Conservation (phyloP, 306 rosid species). For the Cucumis sativus region Cucumber_9930_V3 NC_026657.2:2651001-2651500, state of each 20-base stretch:
- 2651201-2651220: constrained; percentile 70
- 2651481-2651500: constrained; percentile 78
- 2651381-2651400: constrained; percentile 52
- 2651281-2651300: constrained; percentile 71
- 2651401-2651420: constrained; percentile 81
- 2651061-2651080: constrained; percentile 70
- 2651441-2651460: constrained; percentile 67
- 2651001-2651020: constrained; percentile 85
- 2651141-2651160: constrained; percentile 74
- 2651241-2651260: constrained; percentile 69
- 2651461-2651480: constrained; percentile 75
- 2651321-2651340: constrained; percentile 78
- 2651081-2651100: constrained; percentile 53
- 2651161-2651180: constrained; percentile 70
- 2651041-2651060: constrained; percentile 63
- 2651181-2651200: constrained; percentile 79
- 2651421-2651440: constrained; percentile 76
- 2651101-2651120: constrained; percentile 59
- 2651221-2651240: constrained; percentile 77
- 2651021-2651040: constrained; percentile 71
- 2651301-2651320: constrained; percentile 98
- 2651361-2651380: constrained; percentile 50
- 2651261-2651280: constrained; percentile 70
- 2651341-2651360: constrained; percentile 63
- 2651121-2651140: constrained; percentile 91